Base-by-base conservation (phyloP, 768 basidiomycete genomes). In the Lentinula detonsa region DNA sequence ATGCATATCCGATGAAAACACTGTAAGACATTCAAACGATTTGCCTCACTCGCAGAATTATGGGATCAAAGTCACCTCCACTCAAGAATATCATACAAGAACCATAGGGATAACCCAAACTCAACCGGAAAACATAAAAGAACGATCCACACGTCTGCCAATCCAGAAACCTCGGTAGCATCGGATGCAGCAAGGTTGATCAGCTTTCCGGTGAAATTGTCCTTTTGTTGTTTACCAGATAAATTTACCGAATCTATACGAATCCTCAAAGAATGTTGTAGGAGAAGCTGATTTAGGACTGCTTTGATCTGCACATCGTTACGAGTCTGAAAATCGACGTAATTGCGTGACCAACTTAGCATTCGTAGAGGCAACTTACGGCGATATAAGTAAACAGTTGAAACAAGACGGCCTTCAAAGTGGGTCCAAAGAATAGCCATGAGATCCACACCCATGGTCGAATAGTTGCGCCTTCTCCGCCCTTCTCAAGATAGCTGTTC, bases 371-470 rank as follows among this genome's bases (percentile, higher is more conserved):
- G 7, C 1, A 4, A 34, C 60, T 31, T 46, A 61, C 60, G 23
- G 59, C 21, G 28, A 71, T 61, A 63, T 69, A 77, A 42, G 70
- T 66, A 63, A 81, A 83, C 66, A 72, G 73, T 61, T 83, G 78
- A 33, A 76, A 74, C 42, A 68, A 65, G 21, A 80, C 34, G 15
- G 71, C 66, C n/a, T 67, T 71, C 4, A 74, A 0, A 39, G 57
- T 65, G 34, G 78, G 74, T 15, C 74, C 76, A 15, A 75, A 60
- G 65, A 75, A 73, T 1, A 77, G 66, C 43, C 63, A 66, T 0
- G 69, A 34, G 31, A 83, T 73, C 81, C 82, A 91, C 6, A 90
- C 80, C 83, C 88, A 89, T 1, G 89, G 89, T 39, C 79, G 78
- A 34, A 87, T 70, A 6, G 71, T 65, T 0, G 85, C 76, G 23